These are phyloP conservation scores for Mycena indigotica DNA, from an alignment of 768 basidiomycete genomes.

Conservation along the genomic window DNA sequence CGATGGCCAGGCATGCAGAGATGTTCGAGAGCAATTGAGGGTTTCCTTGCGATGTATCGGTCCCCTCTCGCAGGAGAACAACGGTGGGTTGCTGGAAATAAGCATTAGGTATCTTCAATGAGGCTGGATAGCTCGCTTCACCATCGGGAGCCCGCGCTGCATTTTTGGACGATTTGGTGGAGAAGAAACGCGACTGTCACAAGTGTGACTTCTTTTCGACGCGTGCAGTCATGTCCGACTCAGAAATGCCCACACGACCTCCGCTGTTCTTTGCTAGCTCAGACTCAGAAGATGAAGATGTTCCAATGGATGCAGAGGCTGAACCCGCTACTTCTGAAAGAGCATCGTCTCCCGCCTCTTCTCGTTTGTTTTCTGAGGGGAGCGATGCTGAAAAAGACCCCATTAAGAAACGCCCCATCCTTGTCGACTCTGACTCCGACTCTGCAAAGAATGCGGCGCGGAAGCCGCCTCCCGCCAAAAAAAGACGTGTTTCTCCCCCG, in stretches of 20 bases:
- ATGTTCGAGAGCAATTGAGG: conserved; percentile 94
- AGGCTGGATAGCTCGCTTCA: conserved; percentile 32
- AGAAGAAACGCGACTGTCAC: conserved; percentile 6
- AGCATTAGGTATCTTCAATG: conserved; percentile 19
- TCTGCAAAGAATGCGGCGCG: conserved; percentile 32
- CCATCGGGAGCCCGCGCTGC: conserved; percentile 85
- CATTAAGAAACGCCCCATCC: conserved; percentile 16
- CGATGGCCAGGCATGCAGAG: conserved; percentile 91
- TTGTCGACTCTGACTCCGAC: conserved; percentile 37
- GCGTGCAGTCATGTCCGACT: conserved; percentile 30
- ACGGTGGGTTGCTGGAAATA: conserved; percentile 89
- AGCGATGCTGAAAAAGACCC: conserved; percentile 11
- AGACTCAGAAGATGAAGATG: conserved; percentile 49
- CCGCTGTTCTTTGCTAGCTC: conserved; percentile 64
- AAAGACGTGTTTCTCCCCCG: conserved; percentile 43
- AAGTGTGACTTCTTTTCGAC: not conserved
- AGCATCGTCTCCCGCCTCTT: conserved; percentile 20
- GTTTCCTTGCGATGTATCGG: conserved; percentile 93
- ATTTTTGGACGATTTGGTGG: conserved; percentile 51
- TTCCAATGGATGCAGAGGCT: conserved; percentile 14
- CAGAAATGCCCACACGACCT: conserved; percentile 31
- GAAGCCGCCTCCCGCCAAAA: conserved; percentile 53
- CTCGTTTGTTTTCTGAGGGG: conserved; percentile 20
- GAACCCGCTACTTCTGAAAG: conserved; percentile 14
- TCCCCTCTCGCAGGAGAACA: conserved; percentile 93